Percentiles rank a stretch among this genome's conserved stretches.
Conservation (phyloP, 345 rosid species). For the Xanthoceras sorbifolium region DNA sequence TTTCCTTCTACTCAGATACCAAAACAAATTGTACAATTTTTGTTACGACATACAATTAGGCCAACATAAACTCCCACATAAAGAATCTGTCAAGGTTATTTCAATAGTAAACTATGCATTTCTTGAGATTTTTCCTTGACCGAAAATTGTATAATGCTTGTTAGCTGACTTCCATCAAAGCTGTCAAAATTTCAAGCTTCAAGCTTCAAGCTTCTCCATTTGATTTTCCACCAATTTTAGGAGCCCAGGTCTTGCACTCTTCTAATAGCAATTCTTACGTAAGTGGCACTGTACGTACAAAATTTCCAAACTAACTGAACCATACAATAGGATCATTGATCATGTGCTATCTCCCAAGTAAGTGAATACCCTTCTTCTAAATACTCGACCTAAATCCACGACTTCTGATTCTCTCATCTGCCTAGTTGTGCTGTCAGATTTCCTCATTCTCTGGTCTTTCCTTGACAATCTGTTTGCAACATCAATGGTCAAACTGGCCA, state of each 20-base stretch:
- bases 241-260: not conserved
- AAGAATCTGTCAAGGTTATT: not conserved
- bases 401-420: slow-evolving; percentile 65
- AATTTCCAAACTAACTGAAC: not conserved
- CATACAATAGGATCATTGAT: not conserved
- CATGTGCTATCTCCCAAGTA: slow-evolving; percentile 53
- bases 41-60: not conserved
- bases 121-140: not conserved
- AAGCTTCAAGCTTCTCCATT: not conserved
- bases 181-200: not conserved
- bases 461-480: slow-evolving; percentile 67
- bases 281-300: not conserved
- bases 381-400: slow-evolving; percentile 58
- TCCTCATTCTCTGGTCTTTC: slow-evolving; percentile 33
- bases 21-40: not conserved
- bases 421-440: slow-evolving; percentile 30
- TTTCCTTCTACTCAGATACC: not conserved
- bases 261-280: not conserved
- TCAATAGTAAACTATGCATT: not conserved
- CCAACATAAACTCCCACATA: not conserved
- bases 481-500: slow-evolving; percentile 75
- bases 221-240: not conserved
- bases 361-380: slow-evolving; percentile 66
- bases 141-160: not conserved
- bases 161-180: not conserved